Conservation (phyloP, 2,329 filamentous ascomycete species). For the Fusarium incarnatum region DNA sequence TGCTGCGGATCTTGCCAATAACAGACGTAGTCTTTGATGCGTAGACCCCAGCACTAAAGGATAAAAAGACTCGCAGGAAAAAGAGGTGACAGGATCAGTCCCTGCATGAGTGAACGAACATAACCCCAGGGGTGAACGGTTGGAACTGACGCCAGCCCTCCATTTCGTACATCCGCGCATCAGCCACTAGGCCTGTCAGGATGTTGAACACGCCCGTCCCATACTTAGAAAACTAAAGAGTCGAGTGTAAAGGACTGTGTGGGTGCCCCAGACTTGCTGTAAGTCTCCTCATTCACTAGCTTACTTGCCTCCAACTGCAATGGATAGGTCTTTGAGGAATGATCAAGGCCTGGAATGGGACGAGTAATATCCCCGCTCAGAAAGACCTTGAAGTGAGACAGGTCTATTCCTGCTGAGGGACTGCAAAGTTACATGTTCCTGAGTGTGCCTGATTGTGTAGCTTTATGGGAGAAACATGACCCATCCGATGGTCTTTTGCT, state of each 20-base stretch:
- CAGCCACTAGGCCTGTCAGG: slow-evolving; percentile 24
- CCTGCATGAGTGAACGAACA: slow-evolving; percentile 42
- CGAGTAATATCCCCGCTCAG: slow-evolving; percentile 42
- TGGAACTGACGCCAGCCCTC: slow-evolving; percentile 27
- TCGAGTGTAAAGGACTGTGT: slow-evolving; percentile 8
- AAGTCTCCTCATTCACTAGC: slow-evolving; percentile 20
- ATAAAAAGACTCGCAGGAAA: slow-evolving; percentile 1
- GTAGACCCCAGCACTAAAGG: not conserved
- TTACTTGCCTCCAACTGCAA: slow-evolving; percentile 42
- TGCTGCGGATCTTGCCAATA: slow-evolving; percentile 31
- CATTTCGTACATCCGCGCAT: slow-evolving; percentile 17
- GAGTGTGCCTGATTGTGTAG: slow-evolving; percentile 33
- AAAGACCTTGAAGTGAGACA: slow-evolving; percentile 39
- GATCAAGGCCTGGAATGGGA: slow-evolving; percentile 43
- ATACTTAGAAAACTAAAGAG: not conserved
- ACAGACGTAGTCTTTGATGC: slow-evolving; percentile 24
- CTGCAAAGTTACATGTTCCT: slow-evolving; percentile 36
- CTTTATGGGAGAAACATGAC: slow-evolving; percentile 28
- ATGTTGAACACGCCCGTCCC: slow-evolving; percentile 12
- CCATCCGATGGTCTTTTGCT: slow-evolving; percentile 20
- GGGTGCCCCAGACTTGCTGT: slow-evolving; percentile 21
- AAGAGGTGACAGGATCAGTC: slow-evolving; percentile 28
- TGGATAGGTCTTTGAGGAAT: slow-evolving; percentile 41
- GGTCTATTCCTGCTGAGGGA: slow-evolving; percentile 38
- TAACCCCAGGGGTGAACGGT: slow-evolving; percentile 35